Conservation (phyloP, 192 early-diverging fungal species). For the Backusella psychrophila region DNA sequence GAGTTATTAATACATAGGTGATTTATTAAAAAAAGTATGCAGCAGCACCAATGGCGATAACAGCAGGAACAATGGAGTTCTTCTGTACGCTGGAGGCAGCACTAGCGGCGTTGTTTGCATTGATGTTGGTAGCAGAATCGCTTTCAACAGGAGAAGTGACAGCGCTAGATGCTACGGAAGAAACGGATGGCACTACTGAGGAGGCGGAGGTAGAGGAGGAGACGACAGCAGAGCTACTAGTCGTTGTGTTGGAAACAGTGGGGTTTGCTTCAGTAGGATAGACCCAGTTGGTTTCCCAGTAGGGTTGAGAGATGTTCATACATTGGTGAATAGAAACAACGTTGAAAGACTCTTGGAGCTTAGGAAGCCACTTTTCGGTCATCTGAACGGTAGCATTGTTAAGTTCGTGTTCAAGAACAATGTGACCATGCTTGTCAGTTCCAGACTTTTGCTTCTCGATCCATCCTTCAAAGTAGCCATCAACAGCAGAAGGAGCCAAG, state of each 20-base stretch:
- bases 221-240: background rate
- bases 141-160: background rate
- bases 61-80: background rate
- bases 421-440: slow-evolving; percentile 21
- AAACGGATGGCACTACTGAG: slow-evolving; percentile 2
- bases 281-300: slow-evolving; percentile 38
- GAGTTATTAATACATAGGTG: background rate
- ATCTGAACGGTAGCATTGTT: slow-evolving; percentile 37
- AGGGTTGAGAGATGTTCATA: slow-evolving; percentile 38
- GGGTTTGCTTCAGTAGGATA: slow-evolving; percentile 27
- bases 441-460: slow-evolving; percentile 24
- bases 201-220: background rate
- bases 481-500: slow-evolving; percentile 18
- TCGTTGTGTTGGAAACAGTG: slow-evolving; percentile 6
- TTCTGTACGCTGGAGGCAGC: background rate
- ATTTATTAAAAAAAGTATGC: background rate
- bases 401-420: slow-evolving; percentile 43
- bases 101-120: background rate
- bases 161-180: background rate
- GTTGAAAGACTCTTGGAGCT: slow-evolving; percentile 32
- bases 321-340: slow-evolving; percentile 35
- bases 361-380: slow-evolving; percentile 44
- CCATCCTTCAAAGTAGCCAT: slow-evolving; percentile 30
- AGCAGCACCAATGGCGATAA: background rate
- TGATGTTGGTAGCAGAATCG: background rate